phyloP scores from a whole-genome alignment of 164 flowering plant genomes.

The Buxus sempervirens region DNA sequence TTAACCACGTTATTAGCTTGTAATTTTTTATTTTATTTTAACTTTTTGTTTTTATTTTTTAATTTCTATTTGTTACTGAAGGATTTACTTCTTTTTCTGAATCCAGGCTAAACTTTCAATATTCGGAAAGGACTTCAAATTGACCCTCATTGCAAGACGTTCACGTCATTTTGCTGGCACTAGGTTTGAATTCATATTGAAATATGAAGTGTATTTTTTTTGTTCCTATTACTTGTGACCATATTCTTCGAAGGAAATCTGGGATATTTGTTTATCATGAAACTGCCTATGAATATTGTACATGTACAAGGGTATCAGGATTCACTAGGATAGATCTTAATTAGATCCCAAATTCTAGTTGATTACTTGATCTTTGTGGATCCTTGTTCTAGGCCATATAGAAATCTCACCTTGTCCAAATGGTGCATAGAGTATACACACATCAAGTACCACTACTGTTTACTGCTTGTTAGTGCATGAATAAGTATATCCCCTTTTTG shows the following conservation, averaged over 20 bases:
- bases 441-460: too few species aligned
- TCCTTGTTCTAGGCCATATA: neutral
- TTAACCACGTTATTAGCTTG: neutral
- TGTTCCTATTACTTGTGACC: neutral
- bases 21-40: neutral
- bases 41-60: too few species aligned
- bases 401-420: too few species aligned
- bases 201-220: neutral
- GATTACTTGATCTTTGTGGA: neutral
- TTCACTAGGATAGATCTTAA: neutral
- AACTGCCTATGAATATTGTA: neutral
- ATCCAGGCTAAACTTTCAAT: slow-evolving; percentile 63
- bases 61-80: neutral
- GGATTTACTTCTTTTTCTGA: slow-evolving; percentile 17
- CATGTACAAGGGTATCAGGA: neutral
- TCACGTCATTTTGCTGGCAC: slow-evolving; percentile 99
- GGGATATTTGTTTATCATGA: neutral
- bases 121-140: slow-evolving; percentile 58
- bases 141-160: slow-evolving; percentile 93
- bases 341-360: neutral
- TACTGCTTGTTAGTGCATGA: too few species aligned
- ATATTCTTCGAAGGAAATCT: neutral
- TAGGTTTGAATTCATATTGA: slow-evolving; percentile 47
- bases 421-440: too few species aligned
- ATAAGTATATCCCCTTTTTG: too few species aligned